phyloP scores from a whole-genome alignment of 768 basidiomycete species.

The Tricholoma sp. region DNA sequence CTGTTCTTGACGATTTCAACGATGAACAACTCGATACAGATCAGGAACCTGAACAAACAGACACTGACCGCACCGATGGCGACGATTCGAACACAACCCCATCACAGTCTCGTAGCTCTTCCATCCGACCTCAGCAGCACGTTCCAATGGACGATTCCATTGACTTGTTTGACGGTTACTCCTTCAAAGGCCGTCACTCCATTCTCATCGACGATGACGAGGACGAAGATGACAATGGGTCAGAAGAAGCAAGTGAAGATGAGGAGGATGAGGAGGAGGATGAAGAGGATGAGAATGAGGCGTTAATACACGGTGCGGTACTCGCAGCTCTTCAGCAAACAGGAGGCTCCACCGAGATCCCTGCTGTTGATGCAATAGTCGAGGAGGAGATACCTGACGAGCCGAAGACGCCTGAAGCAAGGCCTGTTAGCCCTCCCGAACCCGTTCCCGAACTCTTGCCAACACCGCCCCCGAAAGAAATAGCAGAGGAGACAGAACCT shows the following conservation, averaged over 20 bases:
- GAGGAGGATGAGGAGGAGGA: constrained; percentile 21
- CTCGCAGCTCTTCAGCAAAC: constrained; percentile 17
- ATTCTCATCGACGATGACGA: constrained; percentile 68
- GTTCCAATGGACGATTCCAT: constrained; percentile 44
- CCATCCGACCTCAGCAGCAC: constrained; percentile 39
- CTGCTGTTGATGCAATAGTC: constrained; percentile 11
- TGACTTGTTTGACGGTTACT: constrained; percentile 92
- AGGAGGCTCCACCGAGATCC: constrained; percentile 3
- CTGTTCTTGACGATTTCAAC: constrained; percentile 75
- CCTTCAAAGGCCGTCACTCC: constrained; percentile 84
- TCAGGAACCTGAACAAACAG: constrained; percentile 61
- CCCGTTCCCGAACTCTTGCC: constrained; percentile 17
- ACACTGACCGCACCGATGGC: constrained; percentile 66
- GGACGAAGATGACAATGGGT: constrained; percentile 44
- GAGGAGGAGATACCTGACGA: constrained; percentile 36
- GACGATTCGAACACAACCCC: constrained; percentile 77
- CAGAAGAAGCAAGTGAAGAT: constrained; percentile 40
- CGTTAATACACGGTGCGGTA: constrained; percentile 15
- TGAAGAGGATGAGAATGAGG: background rate
- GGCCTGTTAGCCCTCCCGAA: constrained; percentile 31
- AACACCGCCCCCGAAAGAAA: constrained; percentile 17
- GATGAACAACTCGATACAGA: constrained; percentile 66
- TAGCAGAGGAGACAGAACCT: constrained; percentile 4
- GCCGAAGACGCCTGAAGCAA: constrained; percentile 75
- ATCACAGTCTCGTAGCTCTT: constrained; percentile 74